Percentiles rank a stretch among this genome's conserved stretches.
Evolutionary conservation across 192 early-diverging fungal genomes (phyloP).

Genomic region (Coemansia sp.): DNA sequence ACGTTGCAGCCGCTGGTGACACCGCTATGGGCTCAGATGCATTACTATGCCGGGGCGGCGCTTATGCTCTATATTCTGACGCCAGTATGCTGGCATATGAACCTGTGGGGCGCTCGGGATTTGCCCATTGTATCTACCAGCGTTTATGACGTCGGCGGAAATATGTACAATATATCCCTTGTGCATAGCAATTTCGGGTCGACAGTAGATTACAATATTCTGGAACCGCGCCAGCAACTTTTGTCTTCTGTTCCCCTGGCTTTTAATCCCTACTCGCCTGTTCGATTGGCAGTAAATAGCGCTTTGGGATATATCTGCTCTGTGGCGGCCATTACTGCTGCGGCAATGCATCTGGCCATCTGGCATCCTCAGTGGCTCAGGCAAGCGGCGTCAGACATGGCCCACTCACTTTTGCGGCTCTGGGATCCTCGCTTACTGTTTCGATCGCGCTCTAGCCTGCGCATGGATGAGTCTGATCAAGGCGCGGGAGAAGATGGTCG

Average conservation of each 20-base stretch:
- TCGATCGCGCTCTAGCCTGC: neutral
- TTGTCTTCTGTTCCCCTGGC: constrained; percentile 11
- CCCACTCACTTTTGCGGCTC: constrained; percentile 27
- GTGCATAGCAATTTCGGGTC: constrained; percentile 27
- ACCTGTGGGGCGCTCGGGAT: constrained; percentile 59
- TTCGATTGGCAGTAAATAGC: constrained; percentile 45
- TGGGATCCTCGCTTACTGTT: constrained; percentile 44
- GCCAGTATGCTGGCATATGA: constrained; percentile 66
- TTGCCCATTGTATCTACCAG: constrained; percentile 68
- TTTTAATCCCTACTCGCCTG: constrained; percentile 50
- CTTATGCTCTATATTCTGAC: constrained; percentile 73
- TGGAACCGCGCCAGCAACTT: constrained; percentile 1
- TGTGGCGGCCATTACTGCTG: constrained; percentile 46
- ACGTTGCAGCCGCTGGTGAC: constrained; percentile 65
- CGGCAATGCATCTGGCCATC: constrained; percentile 35
- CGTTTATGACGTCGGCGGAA: constrained; percentile 61
- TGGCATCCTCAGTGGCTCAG: constrained; percentile 47
- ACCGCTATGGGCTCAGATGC: constrained; percentile 70
- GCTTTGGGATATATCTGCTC: constrained; percentile 48
- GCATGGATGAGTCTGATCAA: neutral
- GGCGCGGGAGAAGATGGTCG: neutral
- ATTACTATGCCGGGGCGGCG: constrained; percentile 66
- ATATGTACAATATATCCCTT: constrained; percentile 60
- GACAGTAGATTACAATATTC: neutral
- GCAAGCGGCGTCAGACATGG: constrained; percentile 21